Evolutionary conservation across 75 land plant species (phyloP), one percentile per base, ranked within the genome.

Genomic region (Pinus taeda): DNA sequence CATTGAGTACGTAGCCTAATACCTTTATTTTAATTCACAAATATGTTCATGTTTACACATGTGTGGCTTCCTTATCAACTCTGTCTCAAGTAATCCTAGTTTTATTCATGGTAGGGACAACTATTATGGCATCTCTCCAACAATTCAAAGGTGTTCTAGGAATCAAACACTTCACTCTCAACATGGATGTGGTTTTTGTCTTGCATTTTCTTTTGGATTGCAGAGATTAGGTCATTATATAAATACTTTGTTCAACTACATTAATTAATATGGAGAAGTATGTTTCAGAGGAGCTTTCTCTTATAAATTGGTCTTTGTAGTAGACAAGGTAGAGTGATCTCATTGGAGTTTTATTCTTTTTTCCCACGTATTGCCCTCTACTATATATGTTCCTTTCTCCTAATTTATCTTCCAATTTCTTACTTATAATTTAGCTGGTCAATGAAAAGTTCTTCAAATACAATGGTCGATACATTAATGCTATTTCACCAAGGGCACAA

Each of bases 91-190:
- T 95, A 24, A 86, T 95, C 29, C 80, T 95, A 30, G 82, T 92
- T 8, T 93, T 95, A 12, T 95, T 95, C 85, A 95, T 90, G 93
- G 93, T 77, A 5, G 98, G 93, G 62, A 91, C 98, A 11, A 95
- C 98, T 7, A 85, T 89, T 18, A 88, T 91, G 22, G 94, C 90
- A 56, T 79, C 65, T 53, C 85, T 94, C 26, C 97, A 95, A 72
- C 98, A 95, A 74, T 83, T 95, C 4, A 95, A 92, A 80, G 91
- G 93, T 18, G 67, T 95, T 14, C 79, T 93, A 13, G 91, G 91
- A 4, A 84, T 95, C 4, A 29, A 57, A 3, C 83, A 85, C 65
- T 92, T 95, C 81, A 90, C 95, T 24, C 83, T 67, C 57, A 78
- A 78, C 12, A 92, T 91, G 4, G 93, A 88, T 74, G 21, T 95